Conservation (phyloP, 257 asterid species). For the Agastache rugosa region DNA sequence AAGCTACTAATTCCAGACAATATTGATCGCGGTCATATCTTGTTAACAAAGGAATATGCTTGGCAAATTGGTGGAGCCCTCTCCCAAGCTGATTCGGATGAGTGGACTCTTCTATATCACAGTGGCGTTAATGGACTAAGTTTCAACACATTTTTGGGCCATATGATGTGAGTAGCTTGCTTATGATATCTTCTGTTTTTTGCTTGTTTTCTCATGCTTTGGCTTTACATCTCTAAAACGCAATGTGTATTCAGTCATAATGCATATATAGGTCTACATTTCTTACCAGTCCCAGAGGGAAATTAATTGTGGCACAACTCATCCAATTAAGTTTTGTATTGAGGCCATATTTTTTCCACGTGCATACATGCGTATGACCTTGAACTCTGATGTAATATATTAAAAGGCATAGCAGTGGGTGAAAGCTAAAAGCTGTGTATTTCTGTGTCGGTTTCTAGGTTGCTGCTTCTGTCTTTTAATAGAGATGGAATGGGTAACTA, state of each 20-base stretch:
- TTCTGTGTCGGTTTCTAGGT: slow-evolving; percentile 34
- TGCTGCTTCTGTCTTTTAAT: slow-evolving; percentile 43
- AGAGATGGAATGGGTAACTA: slow-evolving; percentile 41
- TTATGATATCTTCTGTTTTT: slow-evolving; percentile 10
- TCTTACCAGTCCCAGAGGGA: slow-evolving; percentile 1
- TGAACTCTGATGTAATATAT: not conserved
- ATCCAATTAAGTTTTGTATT: not conserved
- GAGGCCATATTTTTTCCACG: not conserved
- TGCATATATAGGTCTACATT: slow-evolving; percentile 5
- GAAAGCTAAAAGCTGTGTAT: slow-evolving; percentile 30
- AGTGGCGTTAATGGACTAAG: slow-evolving; percentile 83
- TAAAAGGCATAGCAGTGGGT: not conserved
- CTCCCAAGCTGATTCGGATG: slow-evolving; percentile 60
- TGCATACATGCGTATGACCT: not conserved
- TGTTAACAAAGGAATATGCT: slow-evolving; percentile 83
- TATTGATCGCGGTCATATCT: slow-evolving; percentile 55
- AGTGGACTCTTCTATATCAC: slow-evolving; percentile 91
- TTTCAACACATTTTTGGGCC: slow-evolving; percentile 86
- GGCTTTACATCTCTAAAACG: not conserved
- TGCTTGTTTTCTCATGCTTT: slow-evolving; percentile 16
- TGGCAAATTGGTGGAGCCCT: slow-evolving; percentile 94
- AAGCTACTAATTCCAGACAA: slow-evolving; percentile 47
- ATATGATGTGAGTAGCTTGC: slow-evolving; percentile 67
- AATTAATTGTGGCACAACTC: not conserved
- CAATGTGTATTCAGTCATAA: not conserved